Evolutionary conservation across 768 basidiomycete species (phyloP), one percentile per base, ranked within the genome.

Genomic region (Chalciporus chontae): DNA sequence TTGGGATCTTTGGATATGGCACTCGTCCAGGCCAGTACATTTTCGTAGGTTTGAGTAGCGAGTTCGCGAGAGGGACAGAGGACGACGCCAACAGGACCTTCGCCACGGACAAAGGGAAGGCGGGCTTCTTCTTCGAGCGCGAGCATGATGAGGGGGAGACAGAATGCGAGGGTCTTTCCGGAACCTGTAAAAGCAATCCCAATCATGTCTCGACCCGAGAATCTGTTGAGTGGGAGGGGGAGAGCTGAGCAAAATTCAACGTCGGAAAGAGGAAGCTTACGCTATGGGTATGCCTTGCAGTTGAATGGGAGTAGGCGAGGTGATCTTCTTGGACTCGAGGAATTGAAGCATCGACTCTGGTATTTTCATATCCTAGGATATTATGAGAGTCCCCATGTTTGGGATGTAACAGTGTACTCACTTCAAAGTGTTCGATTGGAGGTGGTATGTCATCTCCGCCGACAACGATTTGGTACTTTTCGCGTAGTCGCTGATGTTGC

Each of bases 111-210:
- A 68, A 97, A 92, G 0, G 95, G 89, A 31, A 98, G 70, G 56
- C 90, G 93, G 51, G 75, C 77, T 69, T 98, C 96, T 67, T 95
- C 93, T 72, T 98, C 95, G 14, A 95, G 76, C 1, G 94, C 88
- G 57, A 90, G 75, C 96, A 99, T 98, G 57, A 98, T 94, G 21
- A 97, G 75, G 3, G 96, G 96, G n/a, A 99, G 74, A 56, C 93
- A 95, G 71, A 99, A 99, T 0, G 94, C 87, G n/a, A 99, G 81
- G 0, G 96, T 99, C 72, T 99, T 99, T 14, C 96, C 96, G 0
- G 95, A 98, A 34, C 96, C 96, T 21, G 96, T 99, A 71, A 98
- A 98, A 4, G 96, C 96, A 56, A 99, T 98, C 17, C 96, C 96
- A 55, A 98, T 99, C 73, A 98, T 87, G 67, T 99, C 96, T 54